phyloP scores from a whole-genome alignment of 2,329 filamentous ascomycete genomes.

The Colletotrichum tamarilloi region DNA sequence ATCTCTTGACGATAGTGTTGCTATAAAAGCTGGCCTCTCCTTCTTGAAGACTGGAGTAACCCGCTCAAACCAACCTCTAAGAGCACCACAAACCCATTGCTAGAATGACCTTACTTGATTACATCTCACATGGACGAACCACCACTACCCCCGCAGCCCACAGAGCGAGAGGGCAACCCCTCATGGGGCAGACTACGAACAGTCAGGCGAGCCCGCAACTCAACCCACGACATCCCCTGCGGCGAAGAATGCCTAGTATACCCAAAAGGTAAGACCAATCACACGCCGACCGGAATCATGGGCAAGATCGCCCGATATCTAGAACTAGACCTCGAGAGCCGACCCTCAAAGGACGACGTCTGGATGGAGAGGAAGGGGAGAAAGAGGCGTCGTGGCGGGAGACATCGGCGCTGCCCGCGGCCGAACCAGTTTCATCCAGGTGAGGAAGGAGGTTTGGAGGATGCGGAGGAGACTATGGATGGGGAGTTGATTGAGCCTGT shows the following conservation, averaged over 20 bases:
- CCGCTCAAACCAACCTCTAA: neutral
- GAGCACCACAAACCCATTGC: neutral
- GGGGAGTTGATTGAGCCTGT: neutral
- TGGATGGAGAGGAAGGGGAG: conserved; percentile 4
- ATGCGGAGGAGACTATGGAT: neutral
- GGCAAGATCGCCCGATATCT: conserved; percentile 1
- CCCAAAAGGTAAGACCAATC: conserved; percentile 1
- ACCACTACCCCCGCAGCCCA: neutral
- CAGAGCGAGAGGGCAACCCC: neutral
- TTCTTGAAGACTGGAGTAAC: rapidly evolving
- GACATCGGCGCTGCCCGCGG: conserved; percentile 6
- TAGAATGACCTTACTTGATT: neutral
- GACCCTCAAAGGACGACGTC: neutral
- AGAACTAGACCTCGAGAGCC: conserved; percentile 14
- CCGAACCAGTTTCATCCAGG: neutral
- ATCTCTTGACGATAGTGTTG: neutral
- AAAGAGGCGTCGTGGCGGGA: neutral
- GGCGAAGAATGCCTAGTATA: conserved; percentile 7
- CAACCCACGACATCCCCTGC: conserved; percentile 14
- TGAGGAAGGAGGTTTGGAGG: neutral
- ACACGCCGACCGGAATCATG: neutral
- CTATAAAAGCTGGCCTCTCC: neutral
- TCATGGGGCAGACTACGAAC: neutral
- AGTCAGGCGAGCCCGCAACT: conserved; percentile 11
- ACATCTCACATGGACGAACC: neutral